phyloP scores from a whole-genome alignment of 495 filamentous ascomycete species.

The Daldinia loculata region DNA sequence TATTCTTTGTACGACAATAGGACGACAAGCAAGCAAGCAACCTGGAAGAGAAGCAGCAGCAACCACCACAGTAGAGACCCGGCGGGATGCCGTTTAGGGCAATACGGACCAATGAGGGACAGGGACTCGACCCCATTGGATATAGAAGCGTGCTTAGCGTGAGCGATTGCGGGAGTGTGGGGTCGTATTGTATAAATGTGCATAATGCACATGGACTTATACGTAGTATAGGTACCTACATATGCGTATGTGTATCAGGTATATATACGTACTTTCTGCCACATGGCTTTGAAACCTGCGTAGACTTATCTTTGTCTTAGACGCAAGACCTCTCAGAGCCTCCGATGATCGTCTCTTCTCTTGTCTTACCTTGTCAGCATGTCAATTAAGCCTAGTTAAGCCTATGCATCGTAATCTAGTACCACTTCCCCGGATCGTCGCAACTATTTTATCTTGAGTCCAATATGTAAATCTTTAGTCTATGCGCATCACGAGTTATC shows the following conservation, averaged over 20 bases:
- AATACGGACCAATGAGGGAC: slow-evolving; percentile 29
- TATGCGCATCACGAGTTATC: not conserved
- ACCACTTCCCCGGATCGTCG: not conserved
- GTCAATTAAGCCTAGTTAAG: slow-evolving; percentile 32
- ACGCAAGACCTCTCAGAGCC: slow-evolving; percentile 19
- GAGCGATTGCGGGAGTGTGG: not conserved
- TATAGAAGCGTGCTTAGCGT: not conserved
- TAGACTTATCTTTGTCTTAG: slow-evolving; percentile 10
- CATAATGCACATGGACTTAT: too few relatives aligned
- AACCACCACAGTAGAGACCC: slow-evolving; percentile 22
- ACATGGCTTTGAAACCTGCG: slow-evolving; percentile 32
- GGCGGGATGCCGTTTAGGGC: slow-evolving; percentile 37
- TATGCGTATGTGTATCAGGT: not conserved
- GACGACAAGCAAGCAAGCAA: not conserved
- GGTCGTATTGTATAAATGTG: slow-evolving; percentile 7
- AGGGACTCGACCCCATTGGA: slow-evolving; percentile 21
- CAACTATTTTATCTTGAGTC: not conserved
- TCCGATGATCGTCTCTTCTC: slow-evolving; percentile 16
- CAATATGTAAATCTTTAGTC: not conserved
- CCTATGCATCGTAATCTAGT: slow-evolving; percentile 19
- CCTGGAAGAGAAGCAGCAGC: slow-evolving; percentile 3
- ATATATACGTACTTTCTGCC: not conserved
- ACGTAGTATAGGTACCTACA: too few relatives aligned
- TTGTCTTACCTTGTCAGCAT: slow-evolving; percentile 8
- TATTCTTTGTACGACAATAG: not conserved